Conservation (phyloP, 2,329 filamentous ascomycete species). For the Rosellinia necatrix region DNA sequence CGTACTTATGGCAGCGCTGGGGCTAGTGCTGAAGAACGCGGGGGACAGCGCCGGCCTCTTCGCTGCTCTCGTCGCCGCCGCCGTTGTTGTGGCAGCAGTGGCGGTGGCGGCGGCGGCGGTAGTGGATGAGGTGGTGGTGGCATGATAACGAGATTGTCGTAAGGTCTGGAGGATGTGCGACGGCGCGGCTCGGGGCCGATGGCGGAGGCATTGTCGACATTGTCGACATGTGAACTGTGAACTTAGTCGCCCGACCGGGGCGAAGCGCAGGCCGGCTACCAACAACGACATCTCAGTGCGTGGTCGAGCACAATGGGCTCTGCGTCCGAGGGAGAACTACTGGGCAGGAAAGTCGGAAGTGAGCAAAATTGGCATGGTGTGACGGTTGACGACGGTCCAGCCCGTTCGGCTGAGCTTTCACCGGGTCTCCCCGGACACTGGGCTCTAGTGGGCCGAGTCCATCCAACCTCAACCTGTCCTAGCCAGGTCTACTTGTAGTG, state of each 20-base stretch:
- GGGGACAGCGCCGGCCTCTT: constrained; percentile 13
- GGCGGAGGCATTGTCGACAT: constrained; percentile 55
- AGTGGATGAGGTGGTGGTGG: constrained; percentile 36
- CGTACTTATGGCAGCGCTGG: constrained; percentile 14
- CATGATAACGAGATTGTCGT: constrained; percentile 42
- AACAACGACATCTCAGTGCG: constrained; percentile 47
- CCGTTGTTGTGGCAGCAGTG: constrained; percentile 32
- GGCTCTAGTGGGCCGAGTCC: neutral
- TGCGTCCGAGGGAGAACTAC: neutral
- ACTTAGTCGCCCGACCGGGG: constrained; percentile 46
- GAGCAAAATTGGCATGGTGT: neutral
- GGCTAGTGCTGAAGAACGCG: constrained; percentile 31
- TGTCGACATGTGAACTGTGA: constrained; percentile 49
- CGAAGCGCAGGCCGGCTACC: constrained; percentile 48
- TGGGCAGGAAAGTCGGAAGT: neutral
- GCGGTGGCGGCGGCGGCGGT: constrained; percentile 35
- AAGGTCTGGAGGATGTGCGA: constrained; percentile 46
- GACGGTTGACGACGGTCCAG: neutral
- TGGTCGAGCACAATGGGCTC: constrained; percentile 10
- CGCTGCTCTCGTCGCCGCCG: neutral
- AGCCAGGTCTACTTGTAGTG: neutral
- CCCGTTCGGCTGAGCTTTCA: neutral
- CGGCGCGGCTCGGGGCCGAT: constrained; percentile 37
- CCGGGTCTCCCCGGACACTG: constrained; percentile 2
- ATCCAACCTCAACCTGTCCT: no score